Evolutionary conservation across 768 basidiomycete species (phyloP), one percentile per base, ranked within the genome.

Genomic region (Coprinellus aureogranulatus): DNA sequence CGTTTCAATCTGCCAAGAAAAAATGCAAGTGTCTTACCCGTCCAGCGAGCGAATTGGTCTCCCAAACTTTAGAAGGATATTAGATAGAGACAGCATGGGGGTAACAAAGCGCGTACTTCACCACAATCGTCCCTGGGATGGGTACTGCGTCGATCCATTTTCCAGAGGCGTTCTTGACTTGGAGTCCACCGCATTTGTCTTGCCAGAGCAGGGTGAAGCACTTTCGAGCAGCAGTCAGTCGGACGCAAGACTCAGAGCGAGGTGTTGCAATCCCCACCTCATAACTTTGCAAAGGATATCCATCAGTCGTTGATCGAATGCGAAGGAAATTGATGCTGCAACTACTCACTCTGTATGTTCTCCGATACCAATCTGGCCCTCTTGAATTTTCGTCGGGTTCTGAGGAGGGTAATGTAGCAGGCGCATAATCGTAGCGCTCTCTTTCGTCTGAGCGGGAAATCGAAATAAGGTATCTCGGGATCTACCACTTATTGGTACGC

Each of bases 201-300:
- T 89, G 84, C 84, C 88, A 90, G 37, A 96, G 80, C 53, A 96
- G 88, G 2, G 94, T 95, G 72, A 97, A 94, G 72, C 90, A 92
- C 89, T 94, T 37, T 25, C 18, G 18, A 16, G 27, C 23, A 27
- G 44, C 26, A n/a, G n/a, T n/a, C n/a, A n/a, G n/a, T n/a, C n/a
- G n/a, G n/a, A n/a, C n/a, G n/a, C n/a, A n/a, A n/a, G n/a, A n/a
- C n/a, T n/a, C n/a, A n/a, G n/a, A n/a, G n/a, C n/a, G n/a, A n/a
- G n/a, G n/a, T n/a, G n/a, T n/a, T n/a, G n/a, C n/a, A n/a, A n/a
- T n/a, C 51, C 70, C 68, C 64, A 82, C 85, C 77, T 88, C 85
- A 69, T 84, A 87, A 70, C 86, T 88, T 60, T 18, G 59, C n/a
- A n/a, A n/a, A n/a, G n/a, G 37, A 39, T 39, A 39, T 39, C 10